These are phyloP conservation scores for Brassica nigra DNA, from an alignment of 345 rosid genomes.

Conservation along the genomic window DNA sequence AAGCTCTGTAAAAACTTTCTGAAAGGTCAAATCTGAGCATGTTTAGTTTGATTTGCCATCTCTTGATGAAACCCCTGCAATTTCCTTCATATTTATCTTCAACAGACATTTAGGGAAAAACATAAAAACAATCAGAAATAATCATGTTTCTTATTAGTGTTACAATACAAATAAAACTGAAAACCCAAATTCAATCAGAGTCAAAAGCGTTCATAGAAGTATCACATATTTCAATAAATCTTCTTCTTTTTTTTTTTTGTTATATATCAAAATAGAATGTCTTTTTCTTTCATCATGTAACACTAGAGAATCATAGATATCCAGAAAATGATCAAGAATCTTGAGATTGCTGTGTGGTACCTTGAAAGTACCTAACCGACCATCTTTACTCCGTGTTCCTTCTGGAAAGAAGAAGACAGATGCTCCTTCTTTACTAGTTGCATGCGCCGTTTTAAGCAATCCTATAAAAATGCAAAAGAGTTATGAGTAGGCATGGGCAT, in stretches of 20 bases:
- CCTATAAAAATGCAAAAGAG: constrained; percentile 45
- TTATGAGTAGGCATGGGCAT: too few relatives aligned
- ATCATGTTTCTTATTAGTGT: constrained; percentile 1
- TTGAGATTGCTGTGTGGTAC: constrained; percentile 41
- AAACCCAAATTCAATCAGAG: background rate
- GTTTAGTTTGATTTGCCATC: constrained; percentile 6
- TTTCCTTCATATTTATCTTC: background rate
- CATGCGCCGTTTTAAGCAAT: constrained; percentile 81
- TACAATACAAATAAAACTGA: constrained; percentile 8
- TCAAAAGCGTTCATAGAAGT: background rate
- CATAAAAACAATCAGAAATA: background rate
- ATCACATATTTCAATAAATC: too few relatives aligned
- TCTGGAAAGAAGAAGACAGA: constrained; percentile 92
- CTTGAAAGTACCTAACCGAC: constrained; percentile 81
- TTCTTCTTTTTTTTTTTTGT: too few relatives aligned
- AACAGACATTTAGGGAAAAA: background rate
- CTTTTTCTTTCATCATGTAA: too few relatives aligned
- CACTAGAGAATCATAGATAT: constrained; percentile 28
- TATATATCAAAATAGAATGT: too few relatives aligned
- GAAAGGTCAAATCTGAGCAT: constrained; percentile 19
- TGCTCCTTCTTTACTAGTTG: constrained; percentile 73
- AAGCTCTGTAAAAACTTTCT: constrained; percentile 36
- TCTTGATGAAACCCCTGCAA: background rate
- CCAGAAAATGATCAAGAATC: background rate
- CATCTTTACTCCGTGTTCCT: constrained; percentile 93